phyloP scores from a whole-genome alignment of 2,329 filamentous ascomycete genomes.

The Hymenoscyphus occultus region DNA sequence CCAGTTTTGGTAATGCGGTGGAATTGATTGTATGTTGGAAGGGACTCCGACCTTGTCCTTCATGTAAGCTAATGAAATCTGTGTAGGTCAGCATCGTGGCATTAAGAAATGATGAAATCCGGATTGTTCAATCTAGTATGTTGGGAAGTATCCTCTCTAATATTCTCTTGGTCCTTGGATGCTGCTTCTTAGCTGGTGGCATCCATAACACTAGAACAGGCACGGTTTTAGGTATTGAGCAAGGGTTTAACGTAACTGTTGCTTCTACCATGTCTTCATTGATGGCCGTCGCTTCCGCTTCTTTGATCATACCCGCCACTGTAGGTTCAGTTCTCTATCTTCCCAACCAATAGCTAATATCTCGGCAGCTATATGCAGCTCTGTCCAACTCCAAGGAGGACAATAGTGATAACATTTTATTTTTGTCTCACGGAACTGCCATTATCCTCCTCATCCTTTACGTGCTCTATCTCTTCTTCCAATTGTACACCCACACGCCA shows the following conservation, averaged over 20 bases:
- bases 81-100: slow-evolving; percentile 85
- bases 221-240: slow-evolving; percentile 50
- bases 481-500: slow-evolving; percentile 70
- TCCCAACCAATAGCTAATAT: slow-evolving; percentile 11
- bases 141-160: slow-evolving; percentile 94
- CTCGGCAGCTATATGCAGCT: slow-evolving; percentile 59
- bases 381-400: slow-evolving; percentile 48
- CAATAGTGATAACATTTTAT: slow-evolving; percentile 57
- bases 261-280: slow-evolving; percentile 73
- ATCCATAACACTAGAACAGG: slow-evolving; percentile 48
- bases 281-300: slow-evolving; percentile 73
- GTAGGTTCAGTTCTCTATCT: slow-evolving; percentile 36
- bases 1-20: slow-evolving; percentile 49
- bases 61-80: background rate
- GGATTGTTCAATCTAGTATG: slow-evolving; percentile 96
- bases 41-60: background rate
- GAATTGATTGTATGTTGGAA: slow-evolving; percentile 49
- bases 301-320: slow-evolving; percentile 74
- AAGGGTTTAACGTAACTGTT: slow-evolving; percentile 71
- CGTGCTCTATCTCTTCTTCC: slow-evolving; percentile 73
- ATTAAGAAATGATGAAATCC: slow-evolving; percentile 78
- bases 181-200: slow-evolving; percentile 76
- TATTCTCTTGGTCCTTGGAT: slow-evolving; percentile 79
- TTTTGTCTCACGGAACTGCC: slow-evolving; percentile 72
- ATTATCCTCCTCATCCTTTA: slow-evolving; percentile 74